phyloP scores from a whole-genome alignment of 2,329 filamentous ascomycete genomes.

The Claviceps fusiformis region DNA sequence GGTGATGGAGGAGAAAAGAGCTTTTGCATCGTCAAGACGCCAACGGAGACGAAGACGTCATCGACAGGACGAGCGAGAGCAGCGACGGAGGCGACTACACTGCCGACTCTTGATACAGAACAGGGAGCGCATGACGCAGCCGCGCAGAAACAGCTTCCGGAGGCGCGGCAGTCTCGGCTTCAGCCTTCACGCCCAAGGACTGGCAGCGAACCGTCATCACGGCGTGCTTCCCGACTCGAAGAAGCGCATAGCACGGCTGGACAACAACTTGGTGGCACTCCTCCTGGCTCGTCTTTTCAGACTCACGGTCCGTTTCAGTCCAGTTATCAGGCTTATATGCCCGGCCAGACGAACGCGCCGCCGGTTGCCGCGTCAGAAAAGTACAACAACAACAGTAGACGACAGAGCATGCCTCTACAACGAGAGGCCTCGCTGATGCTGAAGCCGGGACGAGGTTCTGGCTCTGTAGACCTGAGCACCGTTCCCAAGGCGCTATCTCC shows the following conservation, averaged over 20 bases:
- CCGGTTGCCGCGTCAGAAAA: not conserved
- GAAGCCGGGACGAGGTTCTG: conserved; percentile 9
- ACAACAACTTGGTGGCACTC: conserved; percentile 4
- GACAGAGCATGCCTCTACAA: conserved; percentile 11
- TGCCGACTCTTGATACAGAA: not conserved
- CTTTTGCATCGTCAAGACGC: conserved; percentile 7
- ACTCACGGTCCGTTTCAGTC: not conserved
- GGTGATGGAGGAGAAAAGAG: conserved; percentile 5
- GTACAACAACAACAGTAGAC: conserved; percentile 2
- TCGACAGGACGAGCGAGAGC: not conserved
- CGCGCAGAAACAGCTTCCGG: not conserved
- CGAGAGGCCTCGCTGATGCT: conserved; percentile 14
- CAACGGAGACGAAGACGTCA: not conserved
- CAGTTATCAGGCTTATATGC: conserved; percentile 8
- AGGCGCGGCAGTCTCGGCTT: not conserved
- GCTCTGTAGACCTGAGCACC: conserved; percentile 10
- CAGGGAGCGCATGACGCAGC: not conserved
- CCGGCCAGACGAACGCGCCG: conserved; percentile 1
- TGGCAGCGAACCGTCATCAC: not conserved
- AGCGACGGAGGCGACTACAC: not conserved
- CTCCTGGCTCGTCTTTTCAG: not conserved
- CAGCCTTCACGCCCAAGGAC: not conserved
- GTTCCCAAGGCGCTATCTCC: conserved; percentile 13
- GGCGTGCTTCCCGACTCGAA: not conserved
- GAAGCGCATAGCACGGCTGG: conserved; percentile 8